Conservation (phyloP, 1,284 basidiomycete species). For the Moniliella sp. region DNA sequence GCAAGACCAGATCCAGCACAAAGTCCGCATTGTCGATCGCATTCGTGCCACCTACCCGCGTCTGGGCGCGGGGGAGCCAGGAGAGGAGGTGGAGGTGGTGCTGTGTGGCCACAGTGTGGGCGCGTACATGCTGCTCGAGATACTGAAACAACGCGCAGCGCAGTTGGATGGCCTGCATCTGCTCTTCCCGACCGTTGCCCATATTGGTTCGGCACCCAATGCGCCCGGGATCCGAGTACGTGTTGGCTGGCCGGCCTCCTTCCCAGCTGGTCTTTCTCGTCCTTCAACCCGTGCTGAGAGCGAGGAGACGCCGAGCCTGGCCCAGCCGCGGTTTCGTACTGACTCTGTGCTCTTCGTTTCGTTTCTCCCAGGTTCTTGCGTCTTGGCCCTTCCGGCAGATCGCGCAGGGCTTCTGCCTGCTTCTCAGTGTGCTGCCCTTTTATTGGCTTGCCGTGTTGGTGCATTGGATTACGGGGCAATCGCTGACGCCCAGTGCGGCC, state of each 20-base stretch:
- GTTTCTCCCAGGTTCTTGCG: conserved; percentile 1
- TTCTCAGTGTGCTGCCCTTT: no score
- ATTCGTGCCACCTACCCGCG: conserved; percentile 5
- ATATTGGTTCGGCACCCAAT: conserved; percentile 15
- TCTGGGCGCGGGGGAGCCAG: background rate
- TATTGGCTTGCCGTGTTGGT: conserved; percentile 7
- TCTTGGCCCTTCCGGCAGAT: conserved; percentile 4
- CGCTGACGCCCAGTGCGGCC: conserved; percentile 3
- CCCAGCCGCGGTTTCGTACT: no score
- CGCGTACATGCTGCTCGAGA: conserved; percentile 11
- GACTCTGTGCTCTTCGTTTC: background rate
- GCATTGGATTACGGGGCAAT: conserved; percentile 7
- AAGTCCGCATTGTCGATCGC: conserved; percentile 10
- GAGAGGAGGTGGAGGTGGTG: conserved; percentile 8
- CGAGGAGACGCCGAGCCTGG: no score
- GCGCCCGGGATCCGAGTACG: conserved; percentile 5
- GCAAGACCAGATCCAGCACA: conserved; percentile 13
- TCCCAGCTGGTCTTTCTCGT: no score
- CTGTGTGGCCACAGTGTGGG: conserved; percentile 16
- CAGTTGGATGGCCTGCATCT: conserved; percentile 10
- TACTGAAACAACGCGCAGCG: conserved; percentile 6
- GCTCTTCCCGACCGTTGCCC: conserved; percentile 15
- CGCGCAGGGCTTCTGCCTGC: no score
- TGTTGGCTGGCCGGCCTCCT: background rate
- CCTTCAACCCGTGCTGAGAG: no score